Conservation (phyloP, 176 grass and related monocot genomes). For the Cenchrus americanus region DNA sequence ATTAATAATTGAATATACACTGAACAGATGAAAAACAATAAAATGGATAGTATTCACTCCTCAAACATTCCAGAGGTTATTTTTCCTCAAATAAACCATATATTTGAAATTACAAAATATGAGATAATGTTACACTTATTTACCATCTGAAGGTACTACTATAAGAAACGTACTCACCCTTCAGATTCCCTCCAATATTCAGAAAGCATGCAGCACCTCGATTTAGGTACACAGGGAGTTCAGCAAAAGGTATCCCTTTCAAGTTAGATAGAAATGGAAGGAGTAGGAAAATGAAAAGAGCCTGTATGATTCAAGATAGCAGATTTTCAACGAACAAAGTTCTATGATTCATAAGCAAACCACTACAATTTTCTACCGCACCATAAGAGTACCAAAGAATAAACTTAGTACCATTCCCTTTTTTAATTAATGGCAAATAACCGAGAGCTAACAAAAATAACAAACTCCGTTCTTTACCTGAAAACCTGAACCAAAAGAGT, state of each 20-base stretch:
- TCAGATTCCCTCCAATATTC: slow-evolving; percentile 72
- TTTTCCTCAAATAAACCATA: slow-evolving; percentile 1
- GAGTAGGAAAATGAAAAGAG: slow-evolving; percentile 88
- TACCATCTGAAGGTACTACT: slow-evolving; percentile 29
- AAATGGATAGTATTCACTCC: not conserved
- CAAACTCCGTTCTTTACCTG: slow-evolving; percentile 58
- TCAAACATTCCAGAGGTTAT: not conserved
- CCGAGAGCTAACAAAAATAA: slow-evolving; percentile 20
- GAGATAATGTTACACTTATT: not conserved
- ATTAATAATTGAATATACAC: slow-evolving; percentile 11
- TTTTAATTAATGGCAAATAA: slow-evolving; percentile 22
- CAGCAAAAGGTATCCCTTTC: slow-evolving; percentile 81
- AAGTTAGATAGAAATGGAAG: slow-evolving; percentile 86
- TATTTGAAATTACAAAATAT: slow-evolving; percentile 40
- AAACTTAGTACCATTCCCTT: not conserved
- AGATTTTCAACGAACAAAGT: slow-evolving; percentile 38
- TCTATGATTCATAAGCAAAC: slow-evolving; percentile 21
- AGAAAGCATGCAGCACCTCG: slow-evolving; percentile 84
- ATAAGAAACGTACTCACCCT: slow-evolving; percentile 53
- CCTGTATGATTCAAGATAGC: slow-evolving; percentile 57
- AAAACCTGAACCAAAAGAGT: slow-evolving; percentile 96
- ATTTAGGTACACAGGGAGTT: slow-evolving; percentile 80
- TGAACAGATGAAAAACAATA: not conserved
- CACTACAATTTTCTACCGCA: not conserved
- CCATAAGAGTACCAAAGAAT: not conserved